Evolutionary conservation across 164 flowering plant genomes (phyloP).

Genomic region (Houttuynia cordata): DNA sequence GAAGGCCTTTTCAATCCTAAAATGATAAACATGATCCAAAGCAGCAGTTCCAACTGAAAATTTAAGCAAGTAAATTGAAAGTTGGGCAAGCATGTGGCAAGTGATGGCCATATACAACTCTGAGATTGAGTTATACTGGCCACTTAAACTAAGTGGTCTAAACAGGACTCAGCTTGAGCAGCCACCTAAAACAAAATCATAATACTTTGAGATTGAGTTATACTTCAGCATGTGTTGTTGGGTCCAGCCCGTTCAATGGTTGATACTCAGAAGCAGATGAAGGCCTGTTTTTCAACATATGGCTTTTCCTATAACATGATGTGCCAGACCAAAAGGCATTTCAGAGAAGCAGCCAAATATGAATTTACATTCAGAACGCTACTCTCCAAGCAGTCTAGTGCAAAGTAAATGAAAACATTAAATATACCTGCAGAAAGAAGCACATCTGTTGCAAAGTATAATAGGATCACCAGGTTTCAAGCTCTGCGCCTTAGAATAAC

Average conservation of each 20-base stretch:
- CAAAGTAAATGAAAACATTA: neutral
- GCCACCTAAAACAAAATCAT: neutral
- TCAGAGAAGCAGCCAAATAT: constrained; percentile 3
- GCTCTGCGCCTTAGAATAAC: constrained; percentile 60
- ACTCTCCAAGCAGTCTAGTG: neutral
- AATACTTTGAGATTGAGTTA: constrained; percentile 3
- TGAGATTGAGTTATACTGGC: no score
- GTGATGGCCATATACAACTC: no score
- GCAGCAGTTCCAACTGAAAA: neutral
- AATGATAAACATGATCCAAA: neutral
- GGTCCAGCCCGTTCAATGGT: constrained; percentile 83
- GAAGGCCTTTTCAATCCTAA: no score
- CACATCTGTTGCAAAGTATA: constrained; percentile 67
- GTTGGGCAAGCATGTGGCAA: neutral
- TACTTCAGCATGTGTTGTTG: constrained; percentile 90
- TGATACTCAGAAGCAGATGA: constrained; percentile 64
- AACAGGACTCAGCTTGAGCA: neutral
- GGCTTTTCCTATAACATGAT: constrained; percentile 45
- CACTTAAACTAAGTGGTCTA: no score
- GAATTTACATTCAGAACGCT: neutral
- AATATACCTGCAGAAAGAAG: constrained; percentile 66
- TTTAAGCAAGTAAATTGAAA: neutral
- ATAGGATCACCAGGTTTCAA: constrained; percentile 63
- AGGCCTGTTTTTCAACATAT: constrained; percentile 47
- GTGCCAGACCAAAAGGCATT: neutral